Percentiles rank a stretch among this genome's conserved stretches.
These are phyloP conservation scores for Drosera capensis DNA, from an alignment of 148 eudicot genomes.

Conservation along the genomic window DNA sequence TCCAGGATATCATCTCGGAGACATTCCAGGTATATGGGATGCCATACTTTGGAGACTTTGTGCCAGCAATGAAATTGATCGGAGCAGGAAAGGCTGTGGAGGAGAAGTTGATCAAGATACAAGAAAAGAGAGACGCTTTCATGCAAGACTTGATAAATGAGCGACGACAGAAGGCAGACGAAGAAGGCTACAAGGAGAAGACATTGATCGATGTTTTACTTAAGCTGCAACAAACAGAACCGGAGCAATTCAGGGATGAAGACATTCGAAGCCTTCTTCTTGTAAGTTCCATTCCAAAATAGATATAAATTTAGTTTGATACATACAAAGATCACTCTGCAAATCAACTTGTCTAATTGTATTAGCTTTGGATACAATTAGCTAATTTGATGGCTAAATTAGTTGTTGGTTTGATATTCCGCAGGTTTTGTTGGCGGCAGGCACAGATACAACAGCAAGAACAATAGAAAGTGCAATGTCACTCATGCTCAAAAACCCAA, in stretches of 20 bases:
- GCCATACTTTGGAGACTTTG: constrained; percentile 15
- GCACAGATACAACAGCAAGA: constrained; percentile 19
- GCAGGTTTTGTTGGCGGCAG: constrained; percentile 19
- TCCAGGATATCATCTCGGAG: too few relatives aligned
- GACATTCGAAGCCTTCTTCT: constrained; percentile 32
- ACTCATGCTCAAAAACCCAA: constrained; percentile 26
- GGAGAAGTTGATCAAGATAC: constrained; percentile 1
- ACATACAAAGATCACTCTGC: too few relatives aligned
- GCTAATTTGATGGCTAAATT: too few relatives aligned
- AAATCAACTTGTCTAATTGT: too few relatives aligned
- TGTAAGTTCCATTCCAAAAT: too few relatives aligned
- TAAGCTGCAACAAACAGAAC: constrained; percentile 23
- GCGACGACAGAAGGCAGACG: constrained; percentile 2
- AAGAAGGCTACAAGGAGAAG: constrained; percentile 4
- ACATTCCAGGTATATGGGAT: too few relatives aligned
- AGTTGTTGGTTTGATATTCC: too few relatives aligned
- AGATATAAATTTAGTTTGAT: too few relatives aligned
- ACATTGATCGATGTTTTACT: constrained; percentile 31
- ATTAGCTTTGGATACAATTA: too few relatives aligned
- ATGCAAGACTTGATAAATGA: constrained; percentile 34
- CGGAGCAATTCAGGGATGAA: constrained; percentile 28
- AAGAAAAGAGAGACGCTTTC: constrained; percentile 19
- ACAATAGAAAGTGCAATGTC: constrained; percentile 31
- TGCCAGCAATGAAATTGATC: constrained; percentile 19
- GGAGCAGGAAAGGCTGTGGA: constrained; percentile 7